Percentiles rank a stretch among this genome's conserved stretches.
Conservation (phyloP, 2,329 filamentous ascomycete species). For the Epichloe uncinata region DNA sequence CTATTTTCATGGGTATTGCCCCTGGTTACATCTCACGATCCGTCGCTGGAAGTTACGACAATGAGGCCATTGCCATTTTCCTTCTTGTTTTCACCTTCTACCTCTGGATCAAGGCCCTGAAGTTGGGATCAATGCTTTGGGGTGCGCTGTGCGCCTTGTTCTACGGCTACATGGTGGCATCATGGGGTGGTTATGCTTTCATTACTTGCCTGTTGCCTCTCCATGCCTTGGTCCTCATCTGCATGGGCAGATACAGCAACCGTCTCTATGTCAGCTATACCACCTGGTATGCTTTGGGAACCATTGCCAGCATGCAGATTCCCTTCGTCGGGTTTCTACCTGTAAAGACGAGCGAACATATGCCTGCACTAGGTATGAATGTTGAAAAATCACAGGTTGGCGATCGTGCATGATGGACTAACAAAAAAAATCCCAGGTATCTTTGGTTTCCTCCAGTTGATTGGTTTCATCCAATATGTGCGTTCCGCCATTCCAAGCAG, state of each 20-base stretch:
- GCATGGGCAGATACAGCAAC: conserved; percentile 93
- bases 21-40: conserved; percentile 97
- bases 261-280: conserved; percentile 93
- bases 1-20: conserved; percentile 92
- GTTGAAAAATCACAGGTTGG: conserved; percentile 13
- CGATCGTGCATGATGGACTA: conserved; percentile 8
- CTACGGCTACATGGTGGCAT: conserved; percentile 99
- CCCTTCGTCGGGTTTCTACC: conserved; percentile 96
- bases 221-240: conserved; percentile 84
- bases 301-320: conserved; percentile 96
- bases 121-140: conserved; percentile 94
- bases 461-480: conserved; percentile 84
- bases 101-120: conserved; percentile 97
- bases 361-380: conserved; percentile 73
- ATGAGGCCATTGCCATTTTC: conserved; percentile 99
- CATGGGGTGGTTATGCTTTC: conserved; percentile 99
- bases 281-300: conserved; percentile 95
- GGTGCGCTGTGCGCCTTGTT: conserved; percentile 87
- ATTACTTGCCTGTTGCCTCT: conserved; percentile 95
- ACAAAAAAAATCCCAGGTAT: conserved; percentile 46
- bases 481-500: conserved; percentile 78
- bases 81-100: conserved; percentile 96
- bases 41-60: conserved; percentile 96
- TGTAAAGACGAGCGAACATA: conserved; percentile 94
- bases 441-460: conserved; percentile 87